Base-by-base conservation (phyloP, 2,329 filamentous ascomycete genomes). In the Scytalidium sp. region DNA sequence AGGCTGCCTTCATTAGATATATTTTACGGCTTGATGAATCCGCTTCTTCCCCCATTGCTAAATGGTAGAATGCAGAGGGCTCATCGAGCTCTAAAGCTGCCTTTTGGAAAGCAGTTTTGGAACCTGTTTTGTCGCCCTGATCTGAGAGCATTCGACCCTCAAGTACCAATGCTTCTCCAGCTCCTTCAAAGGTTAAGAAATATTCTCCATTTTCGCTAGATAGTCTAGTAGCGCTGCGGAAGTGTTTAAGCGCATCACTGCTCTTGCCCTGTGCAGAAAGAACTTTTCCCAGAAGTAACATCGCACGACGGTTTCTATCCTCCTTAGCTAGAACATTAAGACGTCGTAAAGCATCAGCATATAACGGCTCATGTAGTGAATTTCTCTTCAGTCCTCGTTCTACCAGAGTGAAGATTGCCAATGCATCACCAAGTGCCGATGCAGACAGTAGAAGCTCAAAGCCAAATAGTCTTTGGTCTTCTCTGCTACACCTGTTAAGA, bases 81-180 rank as follows among this genome's bases (percentile, higher is more conserved):
- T 67, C 56, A 51, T 66, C 60, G 3, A 62, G 43, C 36, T 63
- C 59, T 2, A 63, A 19, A 3, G 64, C 64, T 9, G 61, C 64
- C 49, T 54, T 62, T 25, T 59, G 46, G n/a, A 65, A 63, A 1
- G 51, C 55, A 17, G 43, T 40, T 15, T 54, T 50, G 1, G 63
- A 60, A n/a, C 49, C 58, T 41, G 19, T 15, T 43, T 44, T 45
- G n/a, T 58, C 54, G 2, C 50, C 43, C 27, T 43, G n/a, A 36
- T 45, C 36, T n/a, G 50, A 25, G 6, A 61, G 49, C 19, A 64
- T 57, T 11, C 47, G 23, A 2, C 60, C 63, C 50, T 62, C 47
- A 13, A 46, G 15, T 9, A 61, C 46, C 8, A 63, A 53, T 9
- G 61, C 59, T 9, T 61, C 61, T 4, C 53, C 56, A 11, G 60